A percentile compares a stretch with the other conserved stretches of the same genome.
phyloP scores from a whole-genome alignment of 179 eudicot species.

The Actinidia arguta region DNA sequence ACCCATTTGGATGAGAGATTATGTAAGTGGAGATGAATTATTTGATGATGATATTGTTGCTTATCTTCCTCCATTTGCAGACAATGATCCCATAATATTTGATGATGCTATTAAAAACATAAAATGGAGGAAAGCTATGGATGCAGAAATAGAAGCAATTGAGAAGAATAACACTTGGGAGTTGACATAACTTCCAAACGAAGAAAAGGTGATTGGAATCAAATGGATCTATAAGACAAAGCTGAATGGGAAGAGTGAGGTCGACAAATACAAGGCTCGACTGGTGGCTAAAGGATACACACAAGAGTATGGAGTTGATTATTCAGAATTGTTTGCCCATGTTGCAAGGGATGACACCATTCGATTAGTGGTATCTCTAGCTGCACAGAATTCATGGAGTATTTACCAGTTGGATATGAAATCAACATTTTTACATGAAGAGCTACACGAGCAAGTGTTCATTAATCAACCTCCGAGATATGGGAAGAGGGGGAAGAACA shows the following conservation, averaged over 20 bases:
- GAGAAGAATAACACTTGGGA: background rate
- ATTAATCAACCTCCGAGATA: background rate
- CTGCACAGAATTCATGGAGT: background rate
- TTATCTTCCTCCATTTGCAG: too few relatives aligned
- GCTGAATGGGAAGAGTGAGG: background rate
- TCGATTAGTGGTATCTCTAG: too few relatives aligned
- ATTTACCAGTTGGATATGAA: background rate
- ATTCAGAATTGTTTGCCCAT: too few relatives aligned
- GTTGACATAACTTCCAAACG: background rate
- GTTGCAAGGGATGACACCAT: too few relatives aligned
- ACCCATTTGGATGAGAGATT: too few relatives aligned
- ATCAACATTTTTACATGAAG: background rate
- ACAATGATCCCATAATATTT: too few relatives aligned
- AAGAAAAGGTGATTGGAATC: background rate
- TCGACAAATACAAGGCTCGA: background rate
- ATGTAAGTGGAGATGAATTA: too few relatives aligned
- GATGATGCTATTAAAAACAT: too few relatives aligned
- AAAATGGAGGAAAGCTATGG: background rate
- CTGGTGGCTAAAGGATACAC: too few relatives aligned
- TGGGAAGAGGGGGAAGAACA: too few relatives aligned
- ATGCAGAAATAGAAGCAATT: background rate
- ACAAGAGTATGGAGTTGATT: too few relatives aligned
- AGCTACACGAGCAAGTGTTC: background rate
- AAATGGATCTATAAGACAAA: background rate
- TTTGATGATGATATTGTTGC: background rate